These are phyloP conservation scores for Corylus heterophylla DNA, from an alignment of 306 rosid species.

Conservation along the genomic window DNA sequence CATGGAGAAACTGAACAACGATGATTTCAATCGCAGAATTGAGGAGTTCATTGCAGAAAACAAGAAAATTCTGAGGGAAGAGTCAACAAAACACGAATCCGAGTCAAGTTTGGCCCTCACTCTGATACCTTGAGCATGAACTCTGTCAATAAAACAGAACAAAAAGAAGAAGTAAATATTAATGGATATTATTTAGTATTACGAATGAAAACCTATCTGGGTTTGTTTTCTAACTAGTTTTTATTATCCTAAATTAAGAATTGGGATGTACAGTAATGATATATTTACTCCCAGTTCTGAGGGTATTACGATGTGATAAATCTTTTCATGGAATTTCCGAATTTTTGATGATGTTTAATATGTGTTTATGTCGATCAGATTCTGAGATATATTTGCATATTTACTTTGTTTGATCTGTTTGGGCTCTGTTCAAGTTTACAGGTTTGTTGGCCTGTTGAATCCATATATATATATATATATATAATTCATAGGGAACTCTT, in stretches of 20 bases:
- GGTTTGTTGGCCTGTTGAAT: too few relatives aligned
- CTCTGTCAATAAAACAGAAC: background rate
- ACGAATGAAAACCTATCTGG: background rate
- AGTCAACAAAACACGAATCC: slow-evolving; percentile 10
- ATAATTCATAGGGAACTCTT: background rate
- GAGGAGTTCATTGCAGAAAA: slow-evolving; percentile 60
- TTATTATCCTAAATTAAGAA: background rate
- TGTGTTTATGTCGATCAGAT: background rate
- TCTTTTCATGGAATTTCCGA: background rate
- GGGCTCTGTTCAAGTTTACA: too few relatives aligned
- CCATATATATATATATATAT: too few relatives aligned
- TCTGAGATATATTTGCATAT: background rate
- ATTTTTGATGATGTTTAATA: background rate
- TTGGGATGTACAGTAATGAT: slow-evolving; percentile 13
- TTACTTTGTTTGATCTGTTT: background rate
- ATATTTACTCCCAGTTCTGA: background rate
- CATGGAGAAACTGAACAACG: slow-evolving; percentile 57
- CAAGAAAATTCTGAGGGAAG: slow-evolving; percentile 44
- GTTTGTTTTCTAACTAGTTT: background rate
- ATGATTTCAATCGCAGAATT: slow-evolving; percentile 56
- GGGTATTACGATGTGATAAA: background rate
- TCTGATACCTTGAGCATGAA: background rate
- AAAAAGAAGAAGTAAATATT: background rate
- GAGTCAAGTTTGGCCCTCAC: slow-evolving; percentile 16
- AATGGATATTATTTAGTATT: background rate